phyloP scores from a whole-genome alignment of 129 eudicot species.

The Sambucus nigra region DNA sequence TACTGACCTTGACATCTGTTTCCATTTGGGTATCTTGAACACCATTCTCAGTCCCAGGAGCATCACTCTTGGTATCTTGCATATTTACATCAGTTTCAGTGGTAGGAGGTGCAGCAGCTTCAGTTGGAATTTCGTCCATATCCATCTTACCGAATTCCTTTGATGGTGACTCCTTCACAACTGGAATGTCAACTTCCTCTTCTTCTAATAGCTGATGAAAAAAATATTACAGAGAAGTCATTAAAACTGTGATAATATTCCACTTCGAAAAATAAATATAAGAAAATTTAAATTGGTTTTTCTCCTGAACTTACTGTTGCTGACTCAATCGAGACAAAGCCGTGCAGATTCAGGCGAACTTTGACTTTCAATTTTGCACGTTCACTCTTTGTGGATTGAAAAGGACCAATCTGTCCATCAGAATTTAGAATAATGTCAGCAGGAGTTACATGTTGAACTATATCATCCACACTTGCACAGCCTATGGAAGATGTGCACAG shows the following conservation, averaged over 20 bases:
- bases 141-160: slow-evolving; percentile 70
- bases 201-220: slow-evolving; percentile 83
- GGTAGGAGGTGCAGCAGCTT: slow-evolving; percentile 25
- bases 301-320: slow-evolving; percentile 59
- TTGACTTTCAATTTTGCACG: slow-evolving; percentile 73
- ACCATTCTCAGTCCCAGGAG: slow-evolving; percentile 62
- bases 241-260: not conserved
- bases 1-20: slow-evolving; percentile 65
- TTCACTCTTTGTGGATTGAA: slow-evolving; percentile 67
- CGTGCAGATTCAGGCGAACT: slow-evolving; percentile 72
- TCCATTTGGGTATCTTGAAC: slow-evolving; percentile 63
- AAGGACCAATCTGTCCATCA: slow-evolving; percentile 75
- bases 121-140: slow-evolving; percentile 48
- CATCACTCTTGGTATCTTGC: slow-evolving; percentile 61
- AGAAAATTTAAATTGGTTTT: no score
- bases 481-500: not conserved
- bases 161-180: slow-evolving; percentile 37
- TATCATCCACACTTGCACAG: not conserved
- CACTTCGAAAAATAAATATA: not conserved
- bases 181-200: slow-evolving; percentile 78
- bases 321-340: slow-evolving; percentile 74
- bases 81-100: slow-evolving; percentile 65
- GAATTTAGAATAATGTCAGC: not conserved
- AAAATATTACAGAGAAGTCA: not conserved
- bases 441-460: not conserved